Percentiles rank a stretch among this genome's conserved stretches.
phyloP scores from a whole-genome alignment of 2,329 filamentous ascomycete species.

The Ramularia endophylla region DNA sequence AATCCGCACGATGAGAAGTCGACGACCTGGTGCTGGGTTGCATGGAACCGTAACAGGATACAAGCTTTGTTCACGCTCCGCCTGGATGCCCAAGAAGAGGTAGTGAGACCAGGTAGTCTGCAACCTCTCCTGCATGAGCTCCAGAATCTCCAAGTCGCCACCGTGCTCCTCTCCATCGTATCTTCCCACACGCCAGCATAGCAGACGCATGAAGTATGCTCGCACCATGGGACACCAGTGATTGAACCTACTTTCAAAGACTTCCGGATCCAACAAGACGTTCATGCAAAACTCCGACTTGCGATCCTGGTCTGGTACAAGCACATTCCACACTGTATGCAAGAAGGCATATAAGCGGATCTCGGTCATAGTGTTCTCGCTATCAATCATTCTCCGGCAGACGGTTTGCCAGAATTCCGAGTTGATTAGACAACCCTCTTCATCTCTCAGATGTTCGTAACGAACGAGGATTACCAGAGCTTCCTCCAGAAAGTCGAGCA shows the following conservation, averaged over 20 bases:
- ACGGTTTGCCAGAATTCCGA: constrained; percentile 84
- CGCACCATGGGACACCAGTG: constrained; percentile 96
- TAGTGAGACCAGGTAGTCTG: constrained; percentile 74
- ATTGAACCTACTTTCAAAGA: constrained; percentile 78
- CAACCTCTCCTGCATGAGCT: constrained; percentile 60
- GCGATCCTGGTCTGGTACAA: constrained; percentile 58
- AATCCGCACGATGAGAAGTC: constrained; percentile 82
- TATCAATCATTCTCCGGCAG: constrained; percentile 70
- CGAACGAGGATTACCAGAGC: constrained; percentile 61
- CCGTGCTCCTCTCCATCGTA: constrained; percentile 56
- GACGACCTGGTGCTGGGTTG: constrained; percentile 75
- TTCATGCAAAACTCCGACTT: constrained; percentile 66
- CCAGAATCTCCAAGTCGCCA: constrained; percentile 51
- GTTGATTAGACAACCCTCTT: constrained; percentile 52
- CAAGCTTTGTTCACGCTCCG: constrained; percentile 51
- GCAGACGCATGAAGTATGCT: constrained; percentile 82
- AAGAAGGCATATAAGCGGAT: constrained; percentile 77
- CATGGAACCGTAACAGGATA: constrained; percentile 74
- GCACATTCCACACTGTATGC: constrained; percentile 71
- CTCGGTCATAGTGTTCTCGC: constrained; percentile 85
- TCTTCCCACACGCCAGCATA: constrained; percentile 84
- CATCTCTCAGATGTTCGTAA: constrained; percentile 46
- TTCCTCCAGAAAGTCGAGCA: constrained; percentile 91
- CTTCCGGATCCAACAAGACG: constrained; percentile 67
- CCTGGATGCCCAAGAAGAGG: constrained; percentile 63